Conservation (phyloP, 768 basidiomycete genomes). For the Ramaria rubella region DNA sequence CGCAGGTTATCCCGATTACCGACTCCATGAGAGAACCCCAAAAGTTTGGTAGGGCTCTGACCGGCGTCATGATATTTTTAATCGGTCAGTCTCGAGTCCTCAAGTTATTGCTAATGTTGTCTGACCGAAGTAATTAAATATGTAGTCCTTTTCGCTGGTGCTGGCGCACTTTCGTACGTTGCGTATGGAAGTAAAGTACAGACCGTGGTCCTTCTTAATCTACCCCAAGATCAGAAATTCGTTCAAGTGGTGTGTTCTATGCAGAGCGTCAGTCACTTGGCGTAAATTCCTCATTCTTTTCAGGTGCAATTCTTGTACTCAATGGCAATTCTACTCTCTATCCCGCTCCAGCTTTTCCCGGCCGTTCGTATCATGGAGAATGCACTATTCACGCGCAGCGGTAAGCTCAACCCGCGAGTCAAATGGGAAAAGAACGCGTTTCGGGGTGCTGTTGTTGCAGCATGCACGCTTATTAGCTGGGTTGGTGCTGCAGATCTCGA, state of each 20-base stretch:
- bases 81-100: slow-evolving; percentile 40
- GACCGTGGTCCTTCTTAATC: slow-evolving; percentile 92
- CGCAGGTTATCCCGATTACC: slow-evolving; percentile 88
- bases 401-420: slow-evolving; percentile 71
- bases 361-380: slow-evolving; percentile 97
- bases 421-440: slow-evolving; percentile 98
- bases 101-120: neutral
- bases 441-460: slow-evolving; percentile 63
- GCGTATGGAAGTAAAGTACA: slow-evolving; percentile 84
- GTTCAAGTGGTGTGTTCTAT: slow-evolving; percentile 76
- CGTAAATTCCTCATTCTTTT: neutral
- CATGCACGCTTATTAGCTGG: slow-evolving; percentile 80
- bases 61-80: slow-evolving; percentile 87
- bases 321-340: slow-evolving; percentile 87
- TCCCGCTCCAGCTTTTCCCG: slow-evolving; percentile 95
- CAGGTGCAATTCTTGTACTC: slow-evolving; percentile 84
- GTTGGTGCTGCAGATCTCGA: slow-evolving; percentile 83
- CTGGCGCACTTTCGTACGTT: slow-evolving; percentile 79
- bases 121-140: slow-evolving; percentile 2
- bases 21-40: slow-evolving; percentile 95
- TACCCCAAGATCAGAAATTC: slow-evolving; percentile 74
- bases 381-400: slow-evolving; percentile 81
- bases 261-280: slow-evolving; percentile 18
- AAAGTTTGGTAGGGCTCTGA: slow-evolving; percentile 84
- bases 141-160: slow-evolving; percentile 78